phyloP scores from a whole-genome alignment of 306 rosid species.

The Coriaria nepalensis region DNA sequence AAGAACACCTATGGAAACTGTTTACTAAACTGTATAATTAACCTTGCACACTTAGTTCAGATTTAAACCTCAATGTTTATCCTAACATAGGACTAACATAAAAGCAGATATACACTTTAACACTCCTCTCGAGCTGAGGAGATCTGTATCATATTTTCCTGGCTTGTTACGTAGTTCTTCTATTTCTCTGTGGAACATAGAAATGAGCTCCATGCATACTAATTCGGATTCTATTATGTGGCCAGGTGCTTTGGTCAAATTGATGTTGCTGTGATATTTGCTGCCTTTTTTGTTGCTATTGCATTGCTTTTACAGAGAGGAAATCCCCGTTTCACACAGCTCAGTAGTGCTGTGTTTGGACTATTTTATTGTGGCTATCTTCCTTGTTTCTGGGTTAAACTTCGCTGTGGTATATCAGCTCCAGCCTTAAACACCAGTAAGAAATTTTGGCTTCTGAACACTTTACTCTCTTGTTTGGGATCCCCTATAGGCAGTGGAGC shows the following conservation, averaged over 20 bases:
- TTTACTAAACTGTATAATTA: no score
- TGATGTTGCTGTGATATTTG: conserved; percentile 83
- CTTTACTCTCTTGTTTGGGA: no score
- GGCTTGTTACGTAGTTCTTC: background rate
- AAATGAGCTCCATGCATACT: no score
- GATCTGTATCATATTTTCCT: no score
- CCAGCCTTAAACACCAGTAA: conserved; percentile 81
- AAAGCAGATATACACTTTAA: no score
- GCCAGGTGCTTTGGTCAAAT: conserved; percentile 81
- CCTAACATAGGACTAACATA: no score
- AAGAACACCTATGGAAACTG: no score
- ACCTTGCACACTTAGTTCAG: no score
- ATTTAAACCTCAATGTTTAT: no score
- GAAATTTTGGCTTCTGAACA: conserved; percentile 10
- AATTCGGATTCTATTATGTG: conserved; percentile 12
- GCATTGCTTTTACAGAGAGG: conserved; percentile 81
- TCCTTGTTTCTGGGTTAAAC: conserved; percentile 97
- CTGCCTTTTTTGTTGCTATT: conserved; percentile 78
- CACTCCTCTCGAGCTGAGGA: no score
- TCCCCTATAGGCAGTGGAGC: no score
- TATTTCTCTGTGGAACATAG: background rate
- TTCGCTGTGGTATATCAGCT: conserved; percentile 90
- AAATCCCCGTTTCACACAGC: conserved; percentile 88
- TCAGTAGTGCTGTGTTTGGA: conserved; percentile 88
- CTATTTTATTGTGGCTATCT: conserved; percentile 91